Conservation (phyloP, 441 rosid genomes). For the Populus trichocarpa region DNA sequence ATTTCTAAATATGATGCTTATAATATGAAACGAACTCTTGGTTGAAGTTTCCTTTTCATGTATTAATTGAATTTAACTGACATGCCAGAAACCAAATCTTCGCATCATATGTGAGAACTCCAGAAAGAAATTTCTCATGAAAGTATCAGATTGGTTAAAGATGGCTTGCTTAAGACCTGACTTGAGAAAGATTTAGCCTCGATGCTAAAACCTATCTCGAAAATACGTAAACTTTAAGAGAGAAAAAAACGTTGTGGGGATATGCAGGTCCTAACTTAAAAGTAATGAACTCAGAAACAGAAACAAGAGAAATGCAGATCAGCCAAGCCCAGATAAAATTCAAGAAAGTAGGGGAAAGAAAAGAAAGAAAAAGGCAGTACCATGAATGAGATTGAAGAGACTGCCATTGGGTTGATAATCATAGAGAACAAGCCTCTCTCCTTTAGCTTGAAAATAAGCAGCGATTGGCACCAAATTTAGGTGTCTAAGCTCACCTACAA, state of each 20-base stretch:
- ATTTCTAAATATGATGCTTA: no score
- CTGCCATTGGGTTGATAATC: conserved; percentile 93
- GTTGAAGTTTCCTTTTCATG: not conserved
- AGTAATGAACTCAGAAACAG: no score
- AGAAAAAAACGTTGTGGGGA: not conserved
- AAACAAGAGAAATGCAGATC: not conserved
- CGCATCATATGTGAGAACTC: not conserved
- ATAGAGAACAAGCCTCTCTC: conserved; percentile 73
- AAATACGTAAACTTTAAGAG: not conserved
- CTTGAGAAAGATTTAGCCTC: not conserved
- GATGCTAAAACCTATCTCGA: not conserved
- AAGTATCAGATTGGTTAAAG: not conserved
- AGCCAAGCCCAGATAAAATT: not conserved
- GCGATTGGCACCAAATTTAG: conserved; percentile 78
- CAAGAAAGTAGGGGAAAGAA: no score
- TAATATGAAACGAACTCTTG: no score
- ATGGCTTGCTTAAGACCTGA: not conserved
- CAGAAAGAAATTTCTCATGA: not conserved
- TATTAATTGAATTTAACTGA: not conserved
- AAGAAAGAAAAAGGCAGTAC: conserved; percentile 22
- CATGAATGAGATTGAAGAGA: conserved; percentile 73
- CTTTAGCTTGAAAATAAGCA: conserved; percentile 75
- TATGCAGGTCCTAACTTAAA: not conserved
- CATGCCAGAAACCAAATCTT: not conserved
- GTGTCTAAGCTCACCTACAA: conserved; percentile 74